Base-by-base conservation (phyloP, 148 eudicot species). In the Camellia sinensis region DNA sequence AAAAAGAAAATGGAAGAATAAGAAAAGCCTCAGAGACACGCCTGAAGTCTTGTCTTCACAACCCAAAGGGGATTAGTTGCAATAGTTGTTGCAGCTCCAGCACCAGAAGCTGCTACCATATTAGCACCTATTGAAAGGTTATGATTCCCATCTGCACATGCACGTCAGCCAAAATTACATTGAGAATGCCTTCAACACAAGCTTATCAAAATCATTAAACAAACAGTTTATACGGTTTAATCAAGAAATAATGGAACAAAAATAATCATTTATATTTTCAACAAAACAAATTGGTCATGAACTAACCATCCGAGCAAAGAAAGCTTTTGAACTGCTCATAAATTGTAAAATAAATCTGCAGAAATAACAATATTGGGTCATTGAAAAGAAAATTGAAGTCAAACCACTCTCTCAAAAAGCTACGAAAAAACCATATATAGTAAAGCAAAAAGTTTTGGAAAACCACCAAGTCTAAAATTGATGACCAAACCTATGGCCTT, bases 41-140 rank as follows among this genome's bases (percentile, higher is more conserved):
- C 99, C 86, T 96, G 99, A 73, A 96, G 86, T 86, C 99, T 85
- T 15, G 99, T 96, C 89, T 96, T 96, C 53, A 96, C 98, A 84
- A 96, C 99, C 99, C 99, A 96, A 74, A 96, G 93, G 80, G 99
- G 99, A 86, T 96, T 96, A 65, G 98, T 96, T 65, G 83, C 92
- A 84, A 91, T 83, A 64, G 91, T 86, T 18, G 99, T 96, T 43
- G 97, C 95, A 82, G 93, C 94, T 81, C 99, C 99, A 81, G 99
- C 99, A 77, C 98, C 95, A 84, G 98, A 88, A 84, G 99, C 99
- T 84, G 99, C 99, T 46, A 92, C 77, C 94, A 96, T 84, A 84
- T 96, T 94, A 67, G 99, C 92, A 84, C 97, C 98, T 65, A 96
- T 85, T 14, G 99, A 91, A 67, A 96, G 95, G 59, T 88, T 90